Base-by-base conservation (phyloP, 345 rosid species). In the Excoecaria agallocha region DNA sequence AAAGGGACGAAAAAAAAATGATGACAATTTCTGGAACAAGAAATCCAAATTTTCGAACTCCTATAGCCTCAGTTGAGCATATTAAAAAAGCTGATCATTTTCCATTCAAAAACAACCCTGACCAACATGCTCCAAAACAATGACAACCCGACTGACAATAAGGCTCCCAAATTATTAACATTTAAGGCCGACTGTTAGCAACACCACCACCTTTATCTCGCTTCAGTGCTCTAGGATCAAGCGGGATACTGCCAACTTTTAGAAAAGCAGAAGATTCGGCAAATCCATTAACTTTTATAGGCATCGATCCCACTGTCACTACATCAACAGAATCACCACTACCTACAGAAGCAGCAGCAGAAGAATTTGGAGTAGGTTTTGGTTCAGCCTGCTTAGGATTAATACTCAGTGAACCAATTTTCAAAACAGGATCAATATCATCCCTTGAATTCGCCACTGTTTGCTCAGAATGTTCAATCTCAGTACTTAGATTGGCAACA, bases 241-340 rank as follows among this genome's bases (percentile, higher is more conserved):
- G 90, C 17, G 89, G 87, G 78, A 93, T 86, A 6, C 87, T 84
- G 55, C 96, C 98, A 35, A 91, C 83, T 0, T 83, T 89, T 69
- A 88, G 68, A 48, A 74, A 49, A 63, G 83, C 77, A 15, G 89
- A 70, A 59, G 91, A 74, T 66, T 78, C 91, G 2, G 82, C 50
- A 74, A 77, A 83, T 16, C 90, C 88, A 1, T 84, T 86, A 10
- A 94, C 92, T 76, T 94, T 89, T 52, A 94, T 79, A 8, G 92
- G 89, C 85, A 89, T 70, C 48, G 93, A 87, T 70, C 97, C 95
- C 9, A 88, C 87, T 3, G 88, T 92, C 62, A 89, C 84, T 45
- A 82, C 78, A 58, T 74, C 85, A 52, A 17, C 69, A 37, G 70
- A n/a, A 24, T 54, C 83, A 67, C 79, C 52, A 38, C 65, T 45